phyloP scores from a whole-genome alignment of 768 basidiomycete genomes.

The Mycena leptocephala region DNA sequence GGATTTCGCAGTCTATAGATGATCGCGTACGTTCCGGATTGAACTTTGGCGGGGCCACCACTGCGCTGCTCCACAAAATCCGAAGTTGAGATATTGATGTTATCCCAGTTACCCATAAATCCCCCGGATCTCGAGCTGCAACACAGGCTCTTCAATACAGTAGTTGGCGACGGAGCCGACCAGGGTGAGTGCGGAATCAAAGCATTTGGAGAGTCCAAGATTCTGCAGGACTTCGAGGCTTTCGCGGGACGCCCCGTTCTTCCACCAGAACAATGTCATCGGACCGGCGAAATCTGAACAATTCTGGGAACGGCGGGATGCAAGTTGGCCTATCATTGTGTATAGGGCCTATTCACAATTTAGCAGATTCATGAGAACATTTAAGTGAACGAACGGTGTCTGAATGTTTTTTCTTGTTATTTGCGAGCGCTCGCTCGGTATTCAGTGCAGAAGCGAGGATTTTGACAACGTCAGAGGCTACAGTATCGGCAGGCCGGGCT shows the following conservation, averaged over 20 bases:
- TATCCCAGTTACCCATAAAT: constrained; percentile 9
- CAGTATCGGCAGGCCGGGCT: background rate
- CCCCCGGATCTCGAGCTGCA: background rate
- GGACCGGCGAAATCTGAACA: constrained; percentile 1
- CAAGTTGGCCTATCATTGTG: background rate
- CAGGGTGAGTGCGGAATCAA: background rate
- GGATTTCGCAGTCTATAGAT: constrained; percentile 46
- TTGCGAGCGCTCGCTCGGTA: background rate
- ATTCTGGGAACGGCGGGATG: background rate
- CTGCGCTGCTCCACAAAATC: constrained; percentile 6
- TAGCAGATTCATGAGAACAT: background rate
- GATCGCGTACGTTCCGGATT: constrained; percentile 52
- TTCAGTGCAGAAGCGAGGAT: background rate
- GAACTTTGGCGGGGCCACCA: constrained; percentile 44
- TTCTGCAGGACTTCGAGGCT: background rate
- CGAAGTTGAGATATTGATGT: background rate
- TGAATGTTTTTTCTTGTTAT: background rate
- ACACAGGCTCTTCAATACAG: background rate
- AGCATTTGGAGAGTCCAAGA: constrained; percentile 7
- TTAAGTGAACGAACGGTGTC: background rate
- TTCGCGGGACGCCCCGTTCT: background rate
- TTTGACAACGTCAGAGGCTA: background rate
- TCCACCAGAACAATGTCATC: constrained; percentile 11
- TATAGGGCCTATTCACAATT: background rate
- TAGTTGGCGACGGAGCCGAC: background rate